phyloP scores from a whole-genome alignment of 2,329 filamentous ascomycete genomes.

The Beauveria rudraprayagi region DNA sequence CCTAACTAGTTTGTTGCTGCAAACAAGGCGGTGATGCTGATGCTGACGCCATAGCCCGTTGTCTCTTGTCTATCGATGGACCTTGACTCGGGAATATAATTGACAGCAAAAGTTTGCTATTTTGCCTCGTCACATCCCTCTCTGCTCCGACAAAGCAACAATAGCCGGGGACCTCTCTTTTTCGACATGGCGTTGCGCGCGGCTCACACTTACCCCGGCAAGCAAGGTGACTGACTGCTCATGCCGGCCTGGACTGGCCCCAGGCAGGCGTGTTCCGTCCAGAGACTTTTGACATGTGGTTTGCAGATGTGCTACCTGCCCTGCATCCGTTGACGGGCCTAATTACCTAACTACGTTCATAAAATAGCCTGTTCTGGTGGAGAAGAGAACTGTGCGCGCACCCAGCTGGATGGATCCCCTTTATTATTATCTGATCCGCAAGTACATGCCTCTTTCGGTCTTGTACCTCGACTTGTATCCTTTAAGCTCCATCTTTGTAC shows the following conservation, averaged over 20 bases:
- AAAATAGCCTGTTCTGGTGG: neutral
- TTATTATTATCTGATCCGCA: conserved; percentile 9
- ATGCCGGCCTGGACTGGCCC: neutral
- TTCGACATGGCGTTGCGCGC: neutral
- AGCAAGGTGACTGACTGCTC: too few species aligned
- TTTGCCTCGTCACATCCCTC: neutral
- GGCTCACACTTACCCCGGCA: neutral
- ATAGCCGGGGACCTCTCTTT: neutral
- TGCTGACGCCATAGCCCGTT: neutral
- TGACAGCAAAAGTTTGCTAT: neutral
- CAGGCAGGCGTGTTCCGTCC: neutral
- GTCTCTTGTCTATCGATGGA: too few species aligned
- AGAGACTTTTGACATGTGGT: neutral
- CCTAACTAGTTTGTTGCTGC: neutral
- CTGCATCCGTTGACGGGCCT: neutral
- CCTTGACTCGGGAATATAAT: too few species aligned
- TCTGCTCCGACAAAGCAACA: neutral
- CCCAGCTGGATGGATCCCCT: neutral
- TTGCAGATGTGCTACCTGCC: too few species aligned
- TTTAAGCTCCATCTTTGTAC: neutral
- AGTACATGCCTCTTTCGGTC: neutral
- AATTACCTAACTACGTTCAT: too few species aligned
- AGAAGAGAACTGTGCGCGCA: neutral
- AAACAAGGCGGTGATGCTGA: neutral
- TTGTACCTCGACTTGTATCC: conserved; percentile 7